Evolutionary conservation across 441 rosid genomes (phyloP), one percentile per base, ranked within the genome.

Genomic region (Melastoma candidum): DNA sequence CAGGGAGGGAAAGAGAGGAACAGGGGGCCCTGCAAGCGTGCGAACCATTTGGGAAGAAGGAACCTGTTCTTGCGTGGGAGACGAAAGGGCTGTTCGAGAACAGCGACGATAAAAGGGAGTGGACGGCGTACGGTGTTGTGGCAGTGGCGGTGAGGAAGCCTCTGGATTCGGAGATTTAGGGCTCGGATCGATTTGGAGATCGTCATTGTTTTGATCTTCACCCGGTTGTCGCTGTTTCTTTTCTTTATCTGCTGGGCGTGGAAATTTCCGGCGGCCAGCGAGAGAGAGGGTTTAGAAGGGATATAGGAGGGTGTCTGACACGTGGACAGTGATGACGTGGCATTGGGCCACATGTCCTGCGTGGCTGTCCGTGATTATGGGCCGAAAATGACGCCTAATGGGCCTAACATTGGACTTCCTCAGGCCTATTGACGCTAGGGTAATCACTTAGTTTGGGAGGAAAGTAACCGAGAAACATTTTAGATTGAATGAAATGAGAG

Each of bases 1-100:
- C 94, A 88, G 4, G 97, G 96, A 14, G 95, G 87, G 32, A 70
- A 70, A 39, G 83, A 75, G 11, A 83, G 75, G 58, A 83, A 85
- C 14, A 84, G 89, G 53, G 97, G 96, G 32, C 86, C 90, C 26
- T 60, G 78, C 22, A 79, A 73, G 27, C 82, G 87, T 39, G 70
- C 65, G 41, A 79, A 68, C 85, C 82, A 85, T 71, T 63, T 73
- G 41, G 82, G 70, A 54, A 84, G 64, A 17, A 60, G 65, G 51
- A 48, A 50, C 53, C 46, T 61, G 59, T 60, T 27, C 45, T 47
- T 43, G 56, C 36, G 43, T 45, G 46, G 26, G 64, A 52, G 46
- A 3, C 57, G 29, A 51, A 47, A 39, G 51, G 67, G 5, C 55
- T 72, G 67, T 54, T 62, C 44, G 29, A 44, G 74, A 68, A 54